These are phyloP conservation scores for Albatrellus sp. DNA, from an alignment of 1,284 basidiomycete genomes.

Conservation along the genomic window DNA sequence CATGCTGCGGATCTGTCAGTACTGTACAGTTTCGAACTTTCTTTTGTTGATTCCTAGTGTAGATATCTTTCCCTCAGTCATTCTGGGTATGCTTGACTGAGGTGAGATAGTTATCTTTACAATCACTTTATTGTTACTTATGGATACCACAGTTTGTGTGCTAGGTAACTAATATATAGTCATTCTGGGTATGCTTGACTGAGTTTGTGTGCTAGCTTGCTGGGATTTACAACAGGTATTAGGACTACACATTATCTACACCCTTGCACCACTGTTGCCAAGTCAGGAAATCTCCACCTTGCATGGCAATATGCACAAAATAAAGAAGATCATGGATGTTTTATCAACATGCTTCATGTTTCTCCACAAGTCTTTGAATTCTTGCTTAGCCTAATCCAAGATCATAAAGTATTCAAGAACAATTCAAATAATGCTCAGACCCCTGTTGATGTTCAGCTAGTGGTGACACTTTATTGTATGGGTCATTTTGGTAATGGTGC, in stretches of 20 bases:
- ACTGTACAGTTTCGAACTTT: too few relatives aligned
- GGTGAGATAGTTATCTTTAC: too few relatives aligned
- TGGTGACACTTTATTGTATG: conserved; percentile 19
- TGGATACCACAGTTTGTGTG: too few relatives aligned
- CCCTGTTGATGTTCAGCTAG: conserved; percentile 6
- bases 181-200: too few relatives aligned
- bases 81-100: too few relatives aligned
- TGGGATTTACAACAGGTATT: too few relatives aligned
- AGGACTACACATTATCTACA: not conserved
- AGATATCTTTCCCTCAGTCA: too few relatives aligned
- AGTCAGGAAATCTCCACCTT: conserved; percentile 16
- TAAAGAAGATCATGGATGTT: conserved; percentile 24
- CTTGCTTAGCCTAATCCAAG: conserved; percentile 18
- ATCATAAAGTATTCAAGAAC: conserved; percentile 21
- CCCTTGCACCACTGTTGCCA: conserved; percentile 11
- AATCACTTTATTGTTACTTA: too few relatives aligned
- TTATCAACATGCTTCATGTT: conserved; percentile 21
- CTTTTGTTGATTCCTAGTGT: too few relatives aligned
- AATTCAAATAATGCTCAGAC: conserved; percentile 18
- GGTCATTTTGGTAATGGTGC: conserved; percentile 24
- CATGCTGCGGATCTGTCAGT: too few relatives aligned
- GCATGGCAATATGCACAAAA: conserved; percentile 22
- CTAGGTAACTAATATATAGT: too few relatives aligned
- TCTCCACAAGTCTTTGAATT: conserved; percentile 19
- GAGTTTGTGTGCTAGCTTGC: too few relatives aligned